Conservation (phyloP, 2,329 filamentous ascomycete species). For the Microsporum audouinii region DNA sequence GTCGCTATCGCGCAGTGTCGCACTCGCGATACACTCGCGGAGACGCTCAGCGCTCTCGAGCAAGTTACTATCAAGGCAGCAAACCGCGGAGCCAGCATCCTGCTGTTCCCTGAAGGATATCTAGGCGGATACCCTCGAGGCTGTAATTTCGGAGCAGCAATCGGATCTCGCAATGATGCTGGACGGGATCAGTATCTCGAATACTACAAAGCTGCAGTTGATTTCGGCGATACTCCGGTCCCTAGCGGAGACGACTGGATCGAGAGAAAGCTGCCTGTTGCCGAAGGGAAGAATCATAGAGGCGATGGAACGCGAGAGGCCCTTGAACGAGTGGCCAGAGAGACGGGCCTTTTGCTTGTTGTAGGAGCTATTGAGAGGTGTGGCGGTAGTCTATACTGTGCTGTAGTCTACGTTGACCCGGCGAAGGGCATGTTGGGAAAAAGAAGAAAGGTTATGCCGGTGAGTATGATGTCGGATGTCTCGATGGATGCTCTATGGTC, state of each 20-base stretch:
- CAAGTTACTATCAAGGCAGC: constrained; percentile 54
- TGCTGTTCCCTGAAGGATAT: constrained; percentile 87
- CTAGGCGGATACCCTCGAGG: constrained; percentile 84
- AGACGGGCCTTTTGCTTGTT: constrained; percentile 72
- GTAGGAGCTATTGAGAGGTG: constrained; percentile 68
- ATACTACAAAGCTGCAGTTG: constrained; percentile 69
- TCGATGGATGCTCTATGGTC: no score
- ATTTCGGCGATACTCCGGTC: constrained; percentile 65
- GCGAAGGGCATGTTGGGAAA: constrained; percentile 63
- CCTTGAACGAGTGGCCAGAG: constrained; percentile 61
- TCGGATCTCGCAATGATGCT: constrained; percentile 55
- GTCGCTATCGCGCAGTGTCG: constrained; percentile 39
- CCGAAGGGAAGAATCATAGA: constrained; percentile 41
- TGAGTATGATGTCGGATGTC: constrained; percentile 30
- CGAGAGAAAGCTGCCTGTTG: constrained; percentile 45
- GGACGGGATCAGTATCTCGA: constrained; percentile 72
- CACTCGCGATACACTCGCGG: constrained; percentile 31
- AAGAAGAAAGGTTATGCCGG: constrained; percentile 82
- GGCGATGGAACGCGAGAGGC: constrained; percentile 71
- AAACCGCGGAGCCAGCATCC: constrained; percentile 49
- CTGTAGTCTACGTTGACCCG: constrained; percentile 72
- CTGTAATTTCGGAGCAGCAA: constrained; percentile 60
- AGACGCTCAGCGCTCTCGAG: constrained; percentile 57
- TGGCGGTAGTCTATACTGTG: constrained; percentile 75
- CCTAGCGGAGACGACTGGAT: constrained; percentile 67